phyloP scores from a whole-genome alignment of 805 yeast species.

The Lipomyces yamadae region DNA sequence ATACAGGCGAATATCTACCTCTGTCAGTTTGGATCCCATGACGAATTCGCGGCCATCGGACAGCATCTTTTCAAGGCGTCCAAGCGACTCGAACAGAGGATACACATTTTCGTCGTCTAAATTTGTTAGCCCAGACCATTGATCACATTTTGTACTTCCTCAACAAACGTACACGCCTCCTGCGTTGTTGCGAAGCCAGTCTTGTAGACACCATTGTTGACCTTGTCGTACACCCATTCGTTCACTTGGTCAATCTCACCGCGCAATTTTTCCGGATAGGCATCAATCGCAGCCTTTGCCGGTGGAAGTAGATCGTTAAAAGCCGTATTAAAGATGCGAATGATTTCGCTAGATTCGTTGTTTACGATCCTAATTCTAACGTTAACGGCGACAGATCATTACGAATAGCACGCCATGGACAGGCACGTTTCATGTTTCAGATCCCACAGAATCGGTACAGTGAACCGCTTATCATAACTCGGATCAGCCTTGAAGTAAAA shows the following conservation, averaged over 20 bases:
- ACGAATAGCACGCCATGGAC: background rate
- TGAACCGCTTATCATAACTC: slow-evolving; percentile 76
- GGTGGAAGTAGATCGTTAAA: slow-evolving; percentile 53
- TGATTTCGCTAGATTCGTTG: slow-evolving; percentile 85
- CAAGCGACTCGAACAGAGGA: slow-evolving; percentile 68
- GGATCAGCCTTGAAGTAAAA: slow-evolving; percentile 77
- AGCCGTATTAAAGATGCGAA: slow-evolving; percentile 78
- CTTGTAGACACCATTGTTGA: slow-evolving; percentile 93
- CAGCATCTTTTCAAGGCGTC: slow-evolving; percentile 68
- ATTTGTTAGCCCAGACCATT: background rate
- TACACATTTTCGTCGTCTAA: slow-evolving; percentile 64
- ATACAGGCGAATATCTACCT: slow-evolving; percentile 85
- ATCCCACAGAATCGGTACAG: slow-evolving; percentile 96
- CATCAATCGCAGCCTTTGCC: slow-evolving; percentile 58
- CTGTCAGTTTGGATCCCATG: slow-evolving; percentile 72
- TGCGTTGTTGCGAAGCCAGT: slow-evolving; percentile 86
- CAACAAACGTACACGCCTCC: slow-evolving; percentile 59
- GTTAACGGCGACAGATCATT: background rate
- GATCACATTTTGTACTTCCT: background rate
- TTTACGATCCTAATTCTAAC: slow-evolving; percentile 61
- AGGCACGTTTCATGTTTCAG: slow-evolving; percentile 63
- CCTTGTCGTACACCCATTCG: slow-evolving; percentile 77
- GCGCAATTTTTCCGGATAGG: slow-evolving; percentile 64
- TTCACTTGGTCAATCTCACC: slow-evolving; percentile 74
- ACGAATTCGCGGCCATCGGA: slow-evolving; percentile 51